These are phyloP conservation scores for Leccinum boreale DNA, from an alignment of 768 basidiomycete species.

Conservation along the genomic window DNA sequence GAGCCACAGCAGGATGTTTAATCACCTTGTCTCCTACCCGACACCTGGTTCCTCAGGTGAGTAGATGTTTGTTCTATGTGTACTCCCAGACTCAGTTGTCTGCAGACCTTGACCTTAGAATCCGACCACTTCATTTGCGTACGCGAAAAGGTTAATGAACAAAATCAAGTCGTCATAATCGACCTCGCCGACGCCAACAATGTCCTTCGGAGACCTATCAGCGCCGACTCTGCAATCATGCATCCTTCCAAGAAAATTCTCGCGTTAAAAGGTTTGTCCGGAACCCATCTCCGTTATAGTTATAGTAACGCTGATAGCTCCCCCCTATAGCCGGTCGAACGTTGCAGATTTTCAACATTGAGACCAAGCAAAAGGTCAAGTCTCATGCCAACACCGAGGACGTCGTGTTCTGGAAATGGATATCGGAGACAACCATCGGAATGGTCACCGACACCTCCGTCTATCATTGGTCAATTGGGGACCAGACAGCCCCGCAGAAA, in stretches of 20 bases:
- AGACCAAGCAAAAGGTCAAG: slow-evolving; percentile 96
- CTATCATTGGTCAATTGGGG: slow-evolving; percentile 83
- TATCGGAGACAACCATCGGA: slow-evolving; percentile 86
- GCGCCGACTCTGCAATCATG: slow-evolving; percentile 99
- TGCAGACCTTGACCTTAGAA: slow-evolving; percentile 87
- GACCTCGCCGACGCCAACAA: slow-evolving; percentile 97
- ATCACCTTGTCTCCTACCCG: background rate
- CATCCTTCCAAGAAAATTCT: slow-evolving; percentile 95
- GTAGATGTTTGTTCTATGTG: slow-evolving; percentile 1
- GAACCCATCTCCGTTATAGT: background rate
- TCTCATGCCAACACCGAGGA: slow-evolving; percentile 93
- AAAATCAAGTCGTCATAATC: slow-evolving; percentile 98
- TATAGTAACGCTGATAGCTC: slow-evolving; percentile 3
- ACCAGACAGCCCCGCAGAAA: slow-evolving; percentile 80
- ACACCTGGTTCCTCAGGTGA: slow-evolving; percentile 17
- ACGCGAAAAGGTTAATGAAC: slow-evolving; percentile 91
- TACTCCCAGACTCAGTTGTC: background rate
- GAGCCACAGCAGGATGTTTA: slow-evolving; percentile 15
- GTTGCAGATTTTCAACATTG: slow-evolving; percentile 97
- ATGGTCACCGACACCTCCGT: slow-evolving; percentile 94
- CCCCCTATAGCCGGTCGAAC: slow-evolving; percentile 74
- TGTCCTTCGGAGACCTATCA: slow-evolving; percentile 92
- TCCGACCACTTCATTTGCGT: slow-evolving; percentile 99
- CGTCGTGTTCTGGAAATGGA: slow-evolving; percentile 99
- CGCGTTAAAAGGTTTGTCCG: slow-evolving; percentile 73